These are phyloP conservation scores for Auricularia sp. DNA, from an alignment of 768 basidiomycete species.

Conservation along the genomic window DNA sequence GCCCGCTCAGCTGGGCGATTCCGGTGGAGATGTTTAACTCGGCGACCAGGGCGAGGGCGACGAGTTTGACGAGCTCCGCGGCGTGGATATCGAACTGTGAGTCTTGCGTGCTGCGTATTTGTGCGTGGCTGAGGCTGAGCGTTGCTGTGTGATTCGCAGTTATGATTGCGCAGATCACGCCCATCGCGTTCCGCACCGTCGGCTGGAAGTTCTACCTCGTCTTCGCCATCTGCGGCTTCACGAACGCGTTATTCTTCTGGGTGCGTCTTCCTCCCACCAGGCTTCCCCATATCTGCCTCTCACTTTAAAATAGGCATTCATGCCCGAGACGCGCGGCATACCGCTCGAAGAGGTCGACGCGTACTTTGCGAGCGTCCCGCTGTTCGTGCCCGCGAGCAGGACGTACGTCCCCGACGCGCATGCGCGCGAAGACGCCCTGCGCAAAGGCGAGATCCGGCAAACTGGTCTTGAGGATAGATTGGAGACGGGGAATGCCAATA, in stretches of 20 bases:
- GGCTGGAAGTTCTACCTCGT: constrained; percentile 27
- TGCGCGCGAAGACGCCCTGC: not conserved
- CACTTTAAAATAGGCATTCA: constrained; percentile 28
- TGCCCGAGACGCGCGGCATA: constrained; percentile 23
- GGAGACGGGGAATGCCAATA: not conserved
- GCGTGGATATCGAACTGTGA: constrained; percentile 35
- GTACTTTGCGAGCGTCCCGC: constrained; percentile 29
- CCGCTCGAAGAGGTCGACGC: constrained; percentile 31
- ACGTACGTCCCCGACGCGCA: not conserved
- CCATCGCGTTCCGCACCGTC: constrained; percentile 30
- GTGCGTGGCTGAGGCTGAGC: constrained; percentile 2
- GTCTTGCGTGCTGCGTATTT: constrained; percentile 14
- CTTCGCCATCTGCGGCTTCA: constrained; percentile 37
- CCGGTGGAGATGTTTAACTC: constrained; percentile 38
- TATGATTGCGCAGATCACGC: constrained; percentile 36
- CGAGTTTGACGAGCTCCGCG: constrained; percentile 34
- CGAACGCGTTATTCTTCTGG: constrained; percentile 24
- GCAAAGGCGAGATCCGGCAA: not conserved
- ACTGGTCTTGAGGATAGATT: not conserved
- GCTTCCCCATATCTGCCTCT: not conserved
- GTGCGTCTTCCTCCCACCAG: too few relatives aligned
- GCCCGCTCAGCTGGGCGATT: constrained; percentile 37
- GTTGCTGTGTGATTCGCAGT: not conserved
- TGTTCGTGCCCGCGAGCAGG: constrained; percentile 24
- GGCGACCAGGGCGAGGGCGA: constrained; percentile 34